phyloP scores from a whole-genome alignment of 1,284 basidiomycete genomes.

The Ustilago cynodontis region DNA sequence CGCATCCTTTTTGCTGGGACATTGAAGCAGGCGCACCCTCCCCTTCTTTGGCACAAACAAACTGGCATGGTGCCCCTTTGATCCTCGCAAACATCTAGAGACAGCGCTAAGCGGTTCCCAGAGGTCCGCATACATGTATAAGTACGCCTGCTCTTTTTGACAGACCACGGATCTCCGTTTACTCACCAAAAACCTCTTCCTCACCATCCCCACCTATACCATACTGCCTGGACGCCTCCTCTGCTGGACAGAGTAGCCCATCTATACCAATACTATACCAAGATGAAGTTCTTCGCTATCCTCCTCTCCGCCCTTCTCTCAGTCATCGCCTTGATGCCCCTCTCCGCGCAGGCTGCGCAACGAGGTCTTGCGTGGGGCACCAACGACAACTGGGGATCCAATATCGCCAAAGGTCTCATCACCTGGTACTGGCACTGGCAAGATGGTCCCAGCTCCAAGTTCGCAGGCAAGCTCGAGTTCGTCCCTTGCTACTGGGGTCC shows the following conservation, averaged over 20 bases:
- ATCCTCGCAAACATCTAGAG: background rate
- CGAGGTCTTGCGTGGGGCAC: conserved; percentile 63
- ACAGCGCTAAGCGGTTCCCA: background rate
- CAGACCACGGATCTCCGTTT: conserved; percentile 26
- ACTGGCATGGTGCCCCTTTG: background rate
- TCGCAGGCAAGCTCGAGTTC: conserved; percentile 55
- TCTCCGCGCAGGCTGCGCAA: conserved; percentile 23
- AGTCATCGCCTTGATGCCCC: conserved; percentile 22
- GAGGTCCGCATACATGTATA: conserved; percentile 18
- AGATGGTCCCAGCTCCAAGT: conserved; percentile 40
- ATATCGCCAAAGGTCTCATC: conserved; percentile 55
- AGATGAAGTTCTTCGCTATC: conserved; percentile 47
- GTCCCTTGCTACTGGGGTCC: conserved; percentile 67
- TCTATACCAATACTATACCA: background rate
- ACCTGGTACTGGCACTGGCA: conserved; percentile 69
- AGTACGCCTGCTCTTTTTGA: conserved; percentile 30
- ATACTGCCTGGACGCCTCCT: conserved; percentile 1
- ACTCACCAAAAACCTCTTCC: background rate
- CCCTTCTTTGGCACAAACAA: background rate
- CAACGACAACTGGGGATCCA: conserved; percentile 56
- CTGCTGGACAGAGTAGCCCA: conserved; percentile 35
- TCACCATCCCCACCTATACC: background rate
- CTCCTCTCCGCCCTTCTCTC: conserved; percentile 25
- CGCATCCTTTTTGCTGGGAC: background rate
- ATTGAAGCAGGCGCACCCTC: background rate